phyloP scores from a whole-genome alignment of 2,329 filamentous ascomycete genomes.

The Cladosporium sp. region DNA sequence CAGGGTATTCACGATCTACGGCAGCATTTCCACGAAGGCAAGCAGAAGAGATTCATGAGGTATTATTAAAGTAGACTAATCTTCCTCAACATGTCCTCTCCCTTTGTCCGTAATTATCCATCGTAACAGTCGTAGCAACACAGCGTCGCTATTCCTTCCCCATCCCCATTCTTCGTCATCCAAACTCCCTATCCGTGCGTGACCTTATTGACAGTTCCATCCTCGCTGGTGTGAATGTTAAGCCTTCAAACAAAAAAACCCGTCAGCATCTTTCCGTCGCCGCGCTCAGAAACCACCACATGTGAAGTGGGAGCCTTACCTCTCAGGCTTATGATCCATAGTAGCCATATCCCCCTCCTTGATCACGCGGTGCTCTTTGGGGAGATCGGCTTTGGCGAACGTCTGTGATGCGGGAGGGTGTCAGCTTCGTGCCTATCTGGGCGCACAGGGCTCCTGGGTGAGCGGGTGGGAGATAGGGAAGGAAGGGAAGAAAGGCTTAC shows the following conservation, averaged over 20 bases:
- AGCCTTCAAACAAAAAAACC: conserved; percentile 30
- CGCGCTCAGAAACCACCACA: not conserved
- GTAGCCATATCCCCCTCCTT: conserved; percentile 44
- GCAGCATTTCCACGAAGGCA: no score
- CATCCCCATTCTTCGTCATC: no score
- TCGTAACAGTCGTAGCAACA: no score
- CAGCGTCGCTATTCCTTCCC: no score
- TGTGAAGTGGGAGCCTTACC: conserved; percentile 27
- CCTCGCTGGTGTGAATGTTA: conserved; percentile 46
- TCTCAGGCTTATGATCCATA: conserved; percentile 45
- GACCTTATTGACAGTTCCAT: conserved; percentile 47
- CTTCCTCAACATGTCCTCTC: no score
- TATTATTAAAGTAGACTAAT: no score
- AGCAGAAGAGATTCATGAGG: no score
- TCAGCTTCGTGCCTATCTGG: no score
- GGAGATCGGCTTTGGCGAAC: conserved; percentile 48
- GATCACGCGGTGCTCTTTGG: conserved; percentile 44
- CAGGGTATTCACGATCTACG: no score
- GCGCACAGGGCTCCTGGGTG: no score
- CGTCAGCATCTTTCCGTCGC: not conserved
- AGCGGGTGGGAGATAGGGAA: no score
- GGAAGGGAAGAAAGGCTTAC: conserved; percentile 26
- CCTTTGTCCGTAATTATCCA: no score
- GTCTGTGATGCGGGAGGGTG: conserved; percentile 34
- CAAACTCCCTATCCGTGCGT: conserved; percentile 42